These are phyloP conservation scores for Aspergillus latus DNA, from an alignment of 2,329 filamentous ascomycete genomes.

Conservation along the genomic window DNA sequence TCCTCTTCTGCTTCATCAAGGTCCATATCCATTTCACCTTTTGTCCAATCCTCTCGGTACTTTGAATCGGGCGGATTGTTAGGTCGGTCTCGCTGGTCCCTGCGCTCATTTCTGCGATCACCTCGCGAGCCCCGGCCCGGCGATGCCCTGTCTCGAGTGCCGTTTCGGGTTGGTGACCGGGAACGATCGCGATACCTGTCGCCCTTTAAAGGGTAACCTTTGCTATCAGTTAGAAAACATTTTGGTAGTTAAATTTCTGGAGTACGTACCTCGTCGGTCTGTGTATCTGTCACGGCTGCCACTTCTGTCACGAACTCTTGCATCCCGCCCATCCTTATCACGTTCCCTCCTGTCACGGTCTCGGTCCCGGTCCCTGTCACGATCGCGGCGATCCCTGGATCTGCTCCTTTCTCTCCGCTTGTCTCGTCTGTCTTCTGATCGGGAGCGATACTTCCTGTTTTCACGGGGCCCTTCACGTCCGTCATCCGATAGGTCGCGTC, in stretches of 20 bases:
- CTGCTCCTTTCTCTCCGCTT: conserved; percentile 45
- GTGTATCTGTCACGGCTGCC: conserved; percentile 40
- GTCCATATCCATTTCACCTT: conserved; percentile 39
- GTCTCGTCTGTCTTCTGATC: conserved; percentile 41
- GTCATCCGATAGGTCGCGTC: conserved; percentile 37
- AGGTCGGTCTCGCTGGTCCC: conserved; percentile 26
- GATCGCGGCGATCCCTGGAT: conserved; percentile 42
- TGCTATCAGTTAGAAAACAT: conserved; percentile 3
- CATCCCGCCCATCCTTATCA: conserved; percentile 38
- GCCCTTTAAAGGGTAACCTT: conserved; percentile 33
- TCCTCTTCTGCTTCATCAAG: conserved; percentile 60
- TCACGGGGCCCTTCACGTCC: conserved; percentile 37
- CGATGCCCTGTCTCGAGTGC: conserved; percentile 36
- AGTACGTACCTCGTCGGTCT: conserved; percentile 40
- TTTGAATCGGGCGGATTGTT: conserved; percentile 28
- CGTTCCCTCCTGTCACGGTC: conserved; percentile 32
- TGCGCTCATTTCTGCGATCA: conserved; percentile 35
- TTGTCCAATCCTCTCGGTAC: conserved; percentile 20
- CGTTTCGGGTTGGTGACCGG: conserved; percentile 39
- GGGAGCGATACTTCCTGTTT: conserved; percentile 43
- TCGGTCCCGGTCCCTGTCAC: conserved; percentile 27
- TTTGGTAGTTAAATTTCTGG: background rate
- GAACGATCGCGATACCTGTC: conserved; percentile 40
- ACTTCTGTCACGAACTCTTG: conserved; percentile 43
- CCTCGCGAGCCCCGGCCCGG: conserved; percentile 36